Evolutionary conservation across 2,329 filamentous ascomycete genomes (phyloP).

Genomic region (Phyllosticta capitalensis): DNA sequence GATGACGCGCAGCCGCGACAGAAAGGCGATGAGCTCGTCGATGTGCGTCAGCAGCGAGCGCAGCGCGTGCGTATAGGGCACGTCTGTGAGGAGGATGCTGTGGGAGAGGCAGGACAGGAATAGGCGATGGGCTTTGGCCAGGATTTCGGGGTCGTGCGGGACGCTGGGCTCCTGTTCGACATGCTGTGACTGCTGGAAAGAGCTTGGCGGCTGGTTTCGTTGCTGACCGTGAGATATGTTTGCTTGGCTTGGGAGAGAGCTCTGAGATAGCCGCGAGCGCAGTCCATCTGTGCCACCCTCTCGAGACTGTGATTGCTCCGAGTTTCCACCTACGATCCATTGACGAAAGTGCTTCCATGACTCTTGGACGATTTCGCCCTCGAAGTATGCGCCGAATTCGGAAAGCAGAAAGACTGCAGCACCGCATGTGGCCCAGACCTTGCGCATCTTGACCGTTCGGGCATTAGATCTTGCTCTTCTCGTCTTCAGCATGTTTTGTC

Average conservation of each 20-base stretch:
- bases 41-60: conserved; percentile 61
- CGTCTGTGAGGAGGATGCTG: conserved; percentile 56
- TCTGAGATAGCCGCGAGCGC: neutral
- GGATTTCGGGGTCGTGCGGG: conserved; percentile 71
- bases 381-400: conserved; percentile 79
- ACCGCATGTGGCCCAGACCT: conserved; percentile 82
- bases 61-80: conserved; percentile 53
- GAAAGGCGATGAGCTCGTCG: conserved; percentile 72
- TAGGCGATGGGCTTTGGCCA: conserved; percentile 67
- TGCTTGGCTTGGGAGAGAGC: neutral
- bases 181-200: neutral
- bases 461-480: conserved; percentile 55
- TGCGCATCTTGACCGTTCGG: conserved; percentile 61
- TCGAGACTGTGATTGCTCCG: neutral
- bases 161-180: conserved; percentile 9
- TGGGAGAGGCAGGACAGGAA: conserved; percentile 63
- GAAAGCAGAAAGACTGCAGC: conserved; percentile 82
- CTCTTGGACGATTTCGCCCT: conserved; percentile 75
- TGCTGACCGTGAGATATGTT: neutral
- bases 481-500: conserved; percentile 49
- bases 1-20: conserved; percentile 64
- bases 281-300: neutral
- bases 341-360: conserved; percentile 70
- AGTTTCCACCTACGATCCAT: conserved; percentile 50
- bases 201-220: neutral